Evolutionary conservation across 2,329 filamentous ascomycete species (phyloP), one percentile per base, ranked within the genome.

Genomic region (Colletotrichum sp.): DNA sequence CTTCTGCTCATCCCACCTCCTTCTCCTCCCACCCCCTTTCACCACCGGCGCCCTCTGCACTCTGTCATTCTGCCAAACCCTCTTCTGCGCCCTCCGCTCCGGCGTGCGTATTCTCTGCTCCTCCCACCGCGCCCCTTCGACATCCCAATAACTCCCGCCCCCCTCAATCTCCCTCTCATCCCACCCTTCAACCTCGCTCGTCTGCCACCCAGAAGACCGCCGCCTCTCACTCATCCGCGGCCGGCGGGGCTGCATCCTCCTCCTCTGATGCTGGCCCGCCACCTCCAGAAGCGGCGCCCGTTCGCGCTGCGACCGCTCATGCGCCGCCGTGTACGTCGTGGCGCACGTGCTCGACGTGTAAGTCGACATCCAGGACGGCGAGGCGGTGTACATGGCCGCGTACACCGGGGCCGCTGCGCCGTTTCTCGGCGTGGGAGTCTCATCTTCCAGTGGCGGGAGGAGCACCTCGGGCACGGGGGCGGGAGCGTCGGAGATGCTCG

Each of bases 291-390:
- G 28, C 4, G 52, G 39, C 39, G 4, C 30, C 16, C 16, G 64
- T 48, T 30, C 72, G 57, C 27, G 27, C 28, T 7, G 68, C 16
- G 8, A 48, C 19, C 72, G 68, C 28, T 72, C 72, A 30, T 39
- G 68, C 8, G 36, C 15, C 6, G 60, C 64, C 3, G 72, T 72
- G 16, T 75, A 36, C 28, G 68, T 75, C 15, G 72, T 75, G 19
- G 72, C 68, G 60, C 60, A 22, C 8, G 72, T 75, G 4, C 68
- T 72, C 7, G 72, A 75, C 6, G 72, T 61, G 15, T 67, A 74
- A 36, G 72, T 74, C 22, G 72, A 74, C 72, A 74, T 72, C 72
- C 72, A 72, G 16, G 68, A 74, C 34, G 72, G 72, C 15, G 68
- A 74, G 19, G 44, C 59, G 7, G 72, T 61, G 44, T 74, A 74